A percentile compares a stretch with the other conserved stretches of the same genome.
These are phyloP conservation scores for Suillus occidentalis DNA, from an alignment of 768 basidiomycete genomes.

Conservation along the genomic window DNA sequence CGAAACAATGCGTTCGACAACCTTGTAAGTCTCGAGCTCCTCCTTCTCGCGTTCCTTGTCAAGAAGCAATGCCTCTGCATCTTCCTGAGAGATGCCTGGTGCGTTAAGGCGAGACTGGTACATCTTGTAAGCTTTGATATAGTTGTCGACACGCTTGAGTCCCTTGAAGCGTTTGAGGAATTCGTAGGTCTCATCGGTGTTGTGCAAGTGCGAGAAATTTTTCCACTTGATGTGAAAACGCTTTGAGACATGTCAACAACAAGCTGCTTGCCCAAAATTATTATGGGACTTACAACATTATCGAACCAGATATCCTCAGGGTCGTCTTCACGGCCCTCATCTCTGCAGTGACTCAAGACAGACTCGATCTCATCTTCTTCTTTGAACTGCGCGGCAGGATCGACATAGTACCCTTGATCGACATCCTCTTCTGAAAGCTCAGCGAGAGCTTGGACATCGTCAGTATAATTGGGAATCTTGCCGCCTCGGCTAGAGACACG, in stretches of 20 bases:
- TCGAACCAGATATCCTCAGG: conserved; percentile 81
- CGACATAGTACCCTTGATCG: conserved; percentile 54
- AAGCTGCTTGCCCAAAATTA: background rate
- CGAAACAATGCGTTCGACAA: conserved; percentile 86
- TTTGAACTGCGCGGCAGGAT: conserved; percentile 48
- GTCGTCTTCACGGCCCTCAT: conserved; percentile 78
- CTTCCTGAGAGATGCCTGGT: conserved; percentile 77
- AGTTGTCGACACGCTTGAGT: conserved; percentile 97
- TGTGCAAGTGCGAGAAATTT: conserved; percentile 95
- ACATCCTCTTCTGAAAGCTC: conserved; percentile 61
- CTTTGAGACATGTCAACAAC: conserved; percentile 40
- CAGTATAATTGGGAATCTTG: conserved; percentile 83
- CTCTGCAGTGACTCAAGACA: conserved; percentile 83
- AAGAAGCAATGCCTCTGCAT: conserved; percentile 83
- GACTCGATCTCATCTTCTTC: conserved; percentile 91
- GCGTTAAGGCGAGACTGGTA: conserved; percentile 68
- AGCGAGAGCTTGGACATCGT: conserved; percentile 75
- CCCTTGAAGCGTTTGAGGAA: conserved; percentile 95
- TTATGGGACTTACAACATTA: conserved; percentile 64
- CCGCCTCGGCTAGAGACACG: conserved; percentile 74
- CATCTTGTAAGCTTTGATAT: conserved; percentile 86
- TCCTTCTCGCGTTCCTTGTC: conserved; percentile 92
- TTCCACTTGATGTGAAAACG: conserved; percentile 99
- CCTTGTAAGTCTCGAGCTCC: conserved; percentile 87
- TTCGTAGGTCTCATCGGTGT: conserved; percentile 98